Evolutionary conservation across 495 filamentous ascomycete species (phyloP).

Genomic region (Evansstolkia leycettana): DNA sequence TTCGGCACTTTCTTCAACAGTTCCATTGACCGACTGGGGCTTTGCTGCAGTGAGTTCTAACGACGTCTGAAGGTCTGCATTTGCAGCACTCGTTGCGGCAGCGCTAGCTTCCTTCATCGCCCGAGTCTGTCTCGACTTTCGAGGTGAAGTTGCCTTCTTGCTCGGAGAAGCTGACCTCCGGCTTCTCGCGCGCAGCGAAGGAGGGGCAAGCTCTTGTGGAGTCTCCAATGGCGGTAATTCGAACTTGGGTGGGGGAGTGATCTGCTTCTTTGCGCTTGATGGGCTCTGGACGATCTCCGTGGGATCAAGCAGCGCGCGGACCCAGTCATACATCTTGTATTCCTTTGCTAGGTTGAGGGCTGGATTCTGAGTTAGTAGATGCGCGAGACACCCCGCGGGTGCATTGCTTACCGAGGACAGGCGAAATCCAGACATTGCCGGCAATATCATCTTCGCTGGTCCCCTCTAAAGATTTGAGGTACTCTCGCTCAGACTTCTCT

Average conservation of each 20-base stretch:
- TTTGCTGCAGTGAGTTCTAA: slow-evolving; percentile 28
- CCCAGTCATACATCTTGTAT: slow-evolving; percentile 74
- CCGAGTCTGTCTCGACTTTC: slow-evolving; percentile 59
- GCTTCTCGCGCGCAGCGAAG: slow-evolving; percentile 30
- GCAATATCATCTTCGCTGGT: slow-evolving; percentile 87
- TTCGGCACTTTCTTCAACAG: slow-evolving; percentile 15
- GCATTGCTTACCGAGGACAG: slow-evolving; percentile 52
- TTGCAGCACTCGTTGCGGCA: slow-evolving; percentile 34
- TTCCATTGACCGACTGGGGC: slow-evolving; percentile 13
- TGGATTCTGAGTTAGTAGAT: slow-evolving; percentile 13
- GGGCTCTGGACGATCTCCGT: slow-evolving; percentile 48
- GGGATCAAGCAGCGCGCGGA: slow-evolving; percentile 76
- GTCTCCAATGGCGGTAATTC: slow-evolving; percentile 33
- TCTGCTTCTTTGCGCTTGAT: slow-evolving; percentile 49
- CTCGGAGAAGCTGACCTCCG: slow-evolving; percentile 47
- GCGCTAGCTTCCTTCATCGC: slow-evolving; percentile 37
- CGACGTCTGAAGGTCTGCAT: slow-evolving; percentile 36
- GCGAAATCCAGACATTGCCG: slow-evolving; percentile 92
- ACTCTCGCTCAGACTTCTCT: slow-evolving; percentile 76
- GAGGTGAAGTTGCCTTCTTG: slow-evolving; percentile 49
- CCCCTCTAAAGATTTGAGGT: slow-evolving; percentile 61
- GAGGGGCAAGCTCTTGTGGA: slow-evolving; percentile 21
- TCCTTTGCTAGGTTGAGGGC: slow-evolving; percentile 78
- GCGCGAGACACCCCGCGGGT: slow-evolving; percentile 1
- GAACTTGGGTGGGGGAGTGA: slow-evolving; percentile 59